Percentiles rank a stretch among this genome's conserved stretches.
Conservation (phyloP, 2,329 filamentous ascomycete genomes). For the Bertia moriformis region DNA sequence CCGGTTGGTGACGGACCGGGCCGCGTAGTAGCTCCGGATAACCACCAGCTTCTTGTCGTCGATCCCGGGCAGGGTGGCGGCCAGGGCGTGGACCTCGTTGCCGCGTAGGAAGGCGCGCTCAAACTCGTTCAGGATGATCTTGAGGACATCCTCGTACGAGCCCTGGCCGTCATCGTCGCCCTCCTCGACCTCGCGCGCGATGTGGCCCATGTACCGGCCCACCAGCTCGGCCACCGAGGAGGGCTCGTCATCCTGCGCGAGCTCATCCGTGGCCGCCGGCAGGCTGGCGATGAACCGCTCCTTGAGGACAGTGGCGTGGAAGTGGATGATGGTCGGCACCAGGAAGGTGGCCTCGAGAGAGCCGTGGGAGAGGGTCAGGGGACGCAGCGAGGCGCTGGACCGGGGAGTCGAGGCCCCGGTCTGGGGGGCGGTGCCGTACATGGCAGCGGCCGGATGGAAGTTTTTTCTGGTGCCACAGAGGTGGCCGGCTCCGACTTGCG, state of each 20-base stretch:
- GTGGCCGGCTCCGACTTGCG: no score
- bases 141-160: constrained; percentile 83
- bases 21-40: constrained; percentile 81
- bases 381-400: constrained; percentile 81
- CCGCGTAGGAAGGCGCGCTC: constrained; percentile 87
- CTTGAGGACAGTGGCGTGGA: constrained; percentile 87
- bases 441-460: no score
- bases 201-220: constrained; percentile 80
- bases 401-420: constrained; percentile 95
- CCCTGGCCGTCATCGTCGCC: constrained; percentile 80
- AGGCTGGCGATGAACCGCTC: constrained; percentile 75
- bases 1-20: constrained; percentile 68
- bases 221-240: constrained; percentile 88
- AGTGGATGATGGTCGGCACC: constrained; percentile 88
- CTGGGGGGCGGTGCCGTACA: constrained; percentile 84
- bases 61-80: constrained; percentile 75
- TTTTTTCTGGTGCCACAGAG: no score
- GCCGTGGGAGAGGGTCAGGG: constrained; percentile 80
- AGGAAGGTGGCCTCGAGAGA: constrained; percentile 93
- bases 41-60: constrained; percentile 82
- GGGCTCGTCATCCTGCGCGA: constrained; percentile 97
- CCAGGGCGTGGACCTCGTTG: constrained; percentile 90
- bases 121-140: constrained; percentile 86
- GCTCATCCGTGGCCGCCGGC: constrained; percentile 84
- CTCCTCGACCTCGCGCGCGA: constrained; percentile 78